Evolutionary conservation across 306 rosid species (phyloP).

Genomic region (Medicago ruthenica): DNA sequence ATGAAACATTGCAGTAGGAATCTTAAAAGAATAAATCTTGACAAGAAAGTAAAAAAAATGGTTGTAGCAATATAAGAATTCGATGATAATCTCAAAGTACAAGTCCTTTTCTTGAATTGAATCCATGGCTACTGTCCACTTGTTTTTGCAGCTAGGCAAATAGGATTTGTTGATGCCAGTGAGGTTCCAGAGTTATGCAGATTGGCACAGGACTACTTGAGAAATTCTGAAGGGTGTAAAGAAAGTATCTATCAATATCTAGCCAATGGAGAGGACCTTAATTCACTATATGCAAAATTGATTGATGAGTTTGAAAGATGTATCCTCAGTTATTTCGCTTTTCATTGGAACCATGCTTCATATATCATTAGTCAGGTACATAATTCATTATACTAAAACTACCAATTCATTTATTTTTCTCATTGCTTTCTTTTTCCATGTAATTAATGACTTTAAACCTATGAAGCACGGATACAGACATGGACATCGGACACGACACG

Average conservation of each 20-base stretch:
- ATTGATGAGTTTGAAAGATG: conserved; percentile 73
- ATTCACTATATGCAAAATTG: conserved; percentile 53
- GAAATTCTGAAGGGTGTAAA: conserved; percentile 59
- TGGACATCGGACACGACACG: too few relatives aligned
- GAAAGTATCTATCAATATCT: conserved; percentile 59
- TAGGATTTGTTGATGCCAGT: conserved; percentile 62
- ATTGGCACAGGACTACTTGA: conserved; percentile 67
- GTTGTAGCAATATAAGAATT: not conserved
- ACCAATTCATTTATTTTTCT: not conserved
- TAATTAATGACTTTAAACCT: too few relatives aligned
- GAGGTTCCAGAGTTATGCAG: conserved; percentile 67
- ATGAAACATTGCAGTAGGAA: not conserved
- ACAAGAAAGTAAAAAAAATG: not conserved
- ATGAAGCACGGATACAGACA: too few relatives aligned
- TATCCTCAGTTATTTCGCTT: conserved; percentile 76
- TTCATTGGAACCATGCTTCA: conserved; percentile 81
- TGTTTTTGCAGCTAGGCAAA: conserved; percentile 67
- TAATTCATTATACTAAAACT: not conserved
- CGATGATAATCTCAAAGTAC: not conserved
- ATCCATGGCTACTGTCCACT: not conserved
- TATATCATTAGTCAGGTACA: conserved; percentile 64
- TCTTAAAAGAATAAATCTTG: not conserved
- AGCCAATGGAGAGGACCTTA: conserved; percentile 46
- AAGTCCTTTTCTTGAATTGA: not conserved
- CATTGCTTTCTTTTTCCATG: not conserved